Percentiles rank a stretch among this genome's conserved stretches.
Evolutionary conservation across 2,329 filamentous ascomycete species (phyloP).

Genomic region (Trichoderma pleuroti): DNA sequence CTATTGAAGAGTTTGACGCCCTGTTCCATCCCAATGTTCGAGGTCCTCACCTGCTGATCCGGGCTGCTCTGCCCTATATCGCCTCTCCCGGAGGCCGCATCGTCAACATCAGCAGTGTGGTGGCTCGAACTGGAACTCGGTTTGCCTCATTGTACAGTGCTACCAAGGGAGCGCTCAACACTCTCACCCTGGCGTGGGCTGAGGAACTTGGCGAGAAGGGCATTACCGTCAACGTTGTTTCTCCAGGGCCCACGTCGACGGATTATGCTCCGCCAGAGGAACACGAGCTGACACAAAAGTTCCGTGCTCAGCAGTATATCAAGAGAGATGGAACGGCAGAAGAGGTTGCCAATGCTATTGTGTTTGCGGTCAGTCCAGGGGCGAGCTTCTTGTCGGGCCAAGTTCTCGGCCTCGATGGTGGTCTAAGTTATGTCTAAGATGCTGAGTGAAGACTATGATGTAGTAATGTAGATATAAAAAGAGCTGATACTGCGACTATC

Average conservation of each 20-base stretch:
- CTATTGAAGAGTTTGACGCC: constrained; percentile 49
- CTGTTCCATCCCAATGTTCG: constrained; percentile 54
- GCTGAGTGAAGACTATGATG: fast-evolving
- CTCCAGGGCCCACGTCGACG: constrained; percentile 47
- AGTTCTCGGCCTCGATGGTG: constrained; percentile 23
- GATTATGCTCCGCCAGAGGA: constrained; percentile 48
- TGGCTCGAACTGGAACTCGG: constrained; percentile 33
- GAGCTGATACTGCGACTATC: background rate
- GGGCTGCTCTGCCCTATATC: constrained; percentile 48
- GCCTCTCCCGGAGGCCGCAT: constrained; percentile 41
- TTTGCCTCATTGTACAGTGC: constrained; percentile 51
- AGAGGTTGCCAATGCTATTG: constrained; percentile 23
- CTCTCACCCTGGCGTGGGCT: constrained; percentile 51
- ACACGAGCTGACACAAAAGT: constrained; percentile 38
- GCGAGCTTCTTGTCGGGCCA: constrained; percentile 23
- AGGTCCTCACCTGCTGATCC: constrained; percentile 51
- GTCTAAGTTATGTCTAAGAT: constrained; percentile 4
- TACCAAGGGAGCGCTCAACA: constrained; percentile 58
- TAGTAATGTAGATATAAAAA: background rate
- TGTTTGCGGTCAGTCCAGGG: constrained; percentile 21
- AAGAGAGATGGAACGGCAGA: constrained; percentile 22
- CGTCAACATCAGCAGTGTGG: constrained; percentile 48
- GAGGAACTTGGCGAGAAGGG: constrained; percentile 52
- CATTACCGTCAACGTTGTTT: constrained; percentile 45
- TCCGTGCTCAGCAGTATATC: constrained; percentile 27